Base-by-base conservation (phyloP, 2,329 filamentous ascomycete genomes). In the Pyrenochaeta sp. region DNA sequence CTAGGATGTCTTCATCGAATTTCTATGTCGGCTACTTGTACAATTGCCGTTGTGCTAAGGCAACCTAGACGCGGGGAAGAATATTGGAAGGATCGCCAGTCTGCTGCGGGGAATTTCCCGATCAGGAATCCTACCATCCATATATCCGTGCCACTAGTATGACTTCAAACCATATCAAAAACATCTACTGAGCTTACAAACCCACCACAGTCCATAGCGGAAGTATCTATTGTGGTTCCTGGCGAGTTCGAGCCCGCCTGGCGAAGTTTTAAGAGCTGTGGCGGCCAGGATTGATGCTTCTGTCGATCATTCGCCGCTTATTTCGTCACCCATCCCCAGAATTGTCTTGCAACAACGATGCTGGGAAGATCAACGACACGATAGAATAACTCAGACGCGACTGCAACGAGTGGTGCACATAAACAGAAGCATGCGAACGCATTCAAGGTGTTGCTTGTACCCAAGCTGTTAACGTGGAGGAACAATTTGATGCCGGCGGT, bases 401-500 rank as follows among this genome's bases (percentile, higher is more conserved):
- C 2, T 1, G 50, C 58, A 3, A 61, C 51, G 12, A 56, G 35
- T 4, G 68, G 58, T 17, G 66, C 51, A 30, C 67, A 72, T 5
- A 65, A 60, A 10, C 67, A 31, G 32, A 74, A 62, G 49, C 63
- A 67, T 18, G 63, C 58, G 12, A 72, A 56, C 0, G 61, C 64
- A 17, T 58, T 61, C 7, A 58, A 17, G 12, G 54, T 45, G 15
- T 43, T 49, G 23, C 47, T 53, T 29, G 46, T 50, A 6, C 66
- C 62, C 6, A 53, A 23, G 15, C 37, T 33, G 45, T 64, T 54
- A 47, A 72, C 56, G 41, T 63, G 53, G 39, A 68, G 31, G 85
- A 88, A 78, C 3, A 75, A 53, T 45, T 75, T 76, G 63, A 81
- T 78, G 41, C 77, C 78, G 11, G 71, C 68, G 1, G 73, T 75